Evolutionary conservation across 805 yeast genomes (phyloP).

Genomic region (Candida vaughaniae): DNA sequence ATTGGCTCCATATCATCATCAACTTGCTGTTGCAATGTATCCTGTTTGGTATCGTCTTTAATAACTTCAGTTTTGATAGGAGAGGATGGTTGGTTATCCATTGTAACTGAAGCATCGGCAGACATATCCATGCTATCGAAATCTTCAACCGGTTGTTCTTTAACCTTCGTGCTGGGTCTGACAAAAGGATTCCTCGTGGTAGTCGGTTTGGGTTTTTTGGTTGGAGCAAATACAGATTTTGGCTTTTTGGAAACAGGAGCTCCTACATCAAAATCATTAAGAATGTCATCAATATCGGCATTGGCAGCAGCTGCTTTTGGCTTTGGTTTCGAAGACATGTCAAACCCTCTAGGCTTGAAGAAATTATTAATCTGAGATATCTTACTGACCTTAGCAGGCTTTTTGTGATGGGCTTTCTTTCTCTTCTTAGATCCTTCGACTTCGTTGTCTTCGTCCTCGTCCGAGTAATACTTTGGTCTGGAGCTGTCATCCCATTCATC

Average conservation of each 20-base stretch:
- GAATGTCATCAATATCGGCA: constrained; percentile 62
- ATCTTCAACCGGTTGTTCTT: not conserved
- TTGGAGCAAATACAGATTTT: constrained; percentile 4
- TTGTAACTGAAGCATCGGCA: not conserved
- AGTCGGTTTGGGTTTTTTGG: not conserved
- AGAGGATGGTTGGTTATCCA: constrained; percentile 30
- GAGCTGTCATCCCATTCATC: constrained; percentile 77
- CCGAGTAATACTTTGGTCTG: constrained; percentile 53
- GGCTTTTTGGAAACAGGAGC: constrained; percentile 8
- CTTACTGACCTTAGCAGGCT: constrained; percentile 38
- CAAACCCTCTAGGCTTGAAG: constrained; percentile 40
- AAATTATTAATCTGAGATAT: constrained; percentile 52
- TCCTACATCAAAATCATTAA: constrained; percentile 47
- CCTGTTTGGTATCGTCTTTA: constrained; percentile 4
- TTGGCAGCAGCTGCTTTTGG: constrained; percentile 38
- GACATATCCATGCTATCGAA: not conserved
- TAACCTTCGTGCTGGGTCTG: not conserved
- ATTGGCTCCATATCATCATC: not conserved
- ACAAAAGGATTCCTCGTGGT: constrained; percentile 4
- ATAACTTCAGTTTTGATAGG: constrained; percentile 27
- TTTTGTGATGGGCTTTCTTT: constrained; percentile 25
- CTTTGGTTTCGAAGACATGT: constrained; percentile 10
- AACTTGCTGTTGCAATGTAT: not conserved
- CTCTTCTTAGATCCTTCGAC: constrained; percentile 18
- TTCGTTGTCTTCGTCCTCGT: constrained; percentile 46